Base-by-base conservation (phyloP, 192 early-diverging fungal species). In the Coemansia sp. region DNA sequence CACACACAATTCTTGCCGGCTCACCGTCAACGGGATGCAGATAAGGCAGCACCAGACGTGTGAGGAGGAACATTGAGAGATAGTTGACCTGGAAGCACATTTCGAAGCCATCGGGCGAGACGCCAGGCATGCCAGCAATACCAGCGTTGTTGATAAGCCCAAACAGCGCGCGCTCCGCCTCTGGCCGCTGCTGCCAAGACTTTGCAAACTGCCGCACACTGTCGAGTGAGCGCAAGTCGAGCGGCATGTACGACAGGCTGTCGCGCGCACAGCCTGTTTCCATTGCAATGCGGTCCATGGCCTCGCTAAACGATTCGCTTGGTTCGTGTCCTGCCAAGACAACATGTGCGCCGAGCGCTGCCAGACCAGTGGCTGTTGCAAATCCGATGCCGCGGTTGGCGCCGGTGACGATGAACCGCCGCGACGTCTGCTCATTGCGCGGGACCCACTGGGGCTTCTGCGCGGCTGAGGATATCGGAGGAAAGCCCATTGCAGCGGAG, bases 51-150 rank as follows among this genome's bases (percentile, higher is more conserved):
- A 83, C 58, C 4, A 78, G 67, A 10, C 76, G 75, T 1, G 81
- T 83, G 41, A 83, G 70, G n/a, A 83, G 70, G 57, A 78, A 68
- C 72, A 78, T 83, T 7, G 75, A 74, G 68, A 83, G 69, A 49
- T 83, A 83, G 67, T 83, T 77, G 64, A 77, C 74, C 63, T 78
- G 75, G 68, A 77, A 83, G 69, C 76, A 77, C 71, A 77, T 64
- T 43, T 83, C 81, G 48, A 77, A 83, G 13, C 81, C 81, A 64
- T 83, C 81, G 2, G 75, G 67, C 53, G 81, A 75, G 54, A 75
- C 38, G 26, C 81, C 81, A 6, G 76, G 81, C 38, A 68, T 67
- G 39, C 81, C 81, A 0, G 76, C 72, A 23, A 83, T 83, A 5
- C 81, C 76, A 1, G 81, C 81, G 61, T 83, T 77, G 67, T 83